Percentiles rank a stretch among this genome's conserved stretches.
Conservation (phyloP, 169 alveolate species). For the Eimeria falciformis region DNA sequence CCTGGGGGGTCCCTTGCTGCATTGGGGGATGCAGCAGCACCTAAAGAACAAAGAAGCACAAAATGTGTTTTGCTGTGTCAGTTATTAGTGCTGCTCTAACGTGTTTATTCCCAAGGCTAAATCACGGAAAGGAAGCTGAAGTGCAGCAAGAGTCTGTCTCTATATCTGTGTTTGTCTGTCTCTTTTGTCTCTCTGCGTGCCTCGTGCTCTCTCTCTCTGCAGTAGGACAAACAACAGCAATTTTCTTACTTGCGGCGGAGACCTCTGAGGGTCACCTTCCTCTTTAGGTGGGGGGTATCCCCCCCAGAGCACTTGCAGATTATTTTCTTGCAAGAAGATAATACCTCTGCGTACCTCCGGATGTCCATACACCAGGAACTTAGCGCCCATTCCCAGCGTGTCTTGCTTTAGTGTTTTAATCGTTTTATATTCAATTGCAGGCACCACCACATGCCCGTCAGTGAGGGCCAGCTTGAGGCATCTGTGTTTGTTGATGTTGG, state of each 20-base stretch:
- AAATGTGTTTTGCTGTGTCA: neutral
- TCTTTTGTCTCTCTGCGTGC: no score
- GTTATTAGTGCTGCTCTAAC: no score
- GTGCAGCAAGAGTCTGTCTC: no score
- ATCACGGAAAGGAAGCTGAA: no score
- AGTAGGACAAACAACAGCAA: no score
- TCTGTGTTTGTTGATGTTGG: neutral
- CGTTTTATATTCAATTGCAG: slow-evolving; percentile 16
- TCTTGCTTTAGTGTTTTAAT: neutral
- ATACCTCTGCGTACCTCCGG: slow-evolving; percentile 49
- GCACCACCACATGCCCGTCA: slow-evolving; percentile 13
- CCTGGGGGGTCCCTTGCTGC: neutral
- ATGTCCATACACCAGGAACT: neutral
- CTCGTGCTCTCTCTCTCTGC: no score
- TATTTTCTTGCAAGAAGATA: slow-evolving; percentile 6
- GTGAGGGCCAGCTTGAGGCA: slow-evolving; percentile 37
- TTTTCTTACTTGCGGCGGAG: no score
- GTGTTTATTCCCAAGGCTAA: no score
- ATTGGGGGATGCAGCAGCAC: neutral
- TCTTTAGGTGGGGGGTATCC: neutral
- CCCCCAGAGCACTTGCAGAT: slow-evolving; percentile 50
- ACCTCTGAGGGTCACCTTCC: no score
- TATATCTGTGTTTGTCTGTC: no score
- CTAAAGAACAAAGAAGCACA: neutral
- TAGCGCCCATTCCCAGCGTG: slow-evolving; percentile 19